Conservation (phyloP, 768 basidiomycete genomes). For the Boletus rubescentipes region DNA sequence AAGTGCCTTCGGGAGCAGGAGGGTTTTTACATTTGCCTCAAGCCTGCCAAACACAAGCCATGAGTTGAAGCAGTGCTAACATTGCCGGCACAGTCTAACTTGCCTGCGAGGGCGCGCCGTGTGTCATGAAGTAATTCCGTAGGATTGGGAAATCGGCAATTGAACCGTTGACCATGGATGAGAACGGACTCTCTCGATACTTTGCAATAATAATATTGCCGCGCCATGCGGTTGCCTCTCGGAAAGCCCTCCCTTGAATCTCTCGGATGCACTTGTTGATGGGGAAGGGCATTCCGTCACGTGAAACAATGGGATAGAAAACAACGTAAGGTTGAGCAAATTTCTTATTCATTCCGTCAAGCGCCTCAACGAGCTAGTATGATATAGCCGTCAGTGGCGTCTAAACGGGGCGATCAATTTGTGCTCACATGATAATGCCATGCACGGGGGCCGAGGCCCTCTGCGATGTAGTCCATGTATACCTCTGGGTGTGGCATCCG, state of each 20-base stretch:
- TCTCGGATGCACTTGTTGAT: conserved; percentile 74
- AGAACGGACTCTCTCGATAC: conserved; percentile 48
- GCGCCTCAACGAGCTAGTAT: conserved; percentile 63
- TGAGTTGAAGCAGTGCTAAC: conserved; percentile 16
- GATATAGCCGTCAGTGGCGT: conserved; percentile 17
- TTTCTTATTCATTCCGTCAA: conserved; percentile 78
- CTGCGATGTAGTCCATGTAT: conserved; percentile 84
- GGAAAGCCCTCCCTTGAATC: conserved; percentile 63
- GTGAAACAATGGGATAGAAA: conserved; percentile 73
- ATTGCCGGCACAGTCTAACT: conserved; percentile 30
- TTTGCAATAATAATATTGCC: conserved; percentile 80
- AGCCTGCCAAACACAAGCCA: conserved; percentile 27
- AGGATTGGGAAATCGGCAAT: conserved; percentile 84
- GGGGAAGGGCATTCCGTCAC: conserved; percentile 81
- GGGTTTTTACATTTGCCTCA: conserved; percentile 21
- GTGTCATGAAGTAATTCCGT: conserved; percentile 74
- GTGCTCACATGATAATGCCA: conserved; percentile 70
- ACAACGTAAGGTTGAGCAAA: conserved; percentile 79
- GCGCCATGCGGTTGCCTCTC: conserved; percentile 69
- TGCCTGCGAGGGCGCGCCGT: conserved; percentile 48
- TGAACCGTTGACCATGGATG: conserved; percentile 64
- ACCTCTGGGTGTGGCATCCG: conserved; percentile 83
- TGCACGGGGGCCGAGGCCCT: conserved; percentile 61
- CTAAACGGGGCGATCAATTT: conserved; percentile 14
- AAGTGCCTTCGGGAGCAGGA: background rate